phyloP scores from a whole-genome alignment of 345 rosid genomes.

The Eucalyptus caleyi region DNA sequence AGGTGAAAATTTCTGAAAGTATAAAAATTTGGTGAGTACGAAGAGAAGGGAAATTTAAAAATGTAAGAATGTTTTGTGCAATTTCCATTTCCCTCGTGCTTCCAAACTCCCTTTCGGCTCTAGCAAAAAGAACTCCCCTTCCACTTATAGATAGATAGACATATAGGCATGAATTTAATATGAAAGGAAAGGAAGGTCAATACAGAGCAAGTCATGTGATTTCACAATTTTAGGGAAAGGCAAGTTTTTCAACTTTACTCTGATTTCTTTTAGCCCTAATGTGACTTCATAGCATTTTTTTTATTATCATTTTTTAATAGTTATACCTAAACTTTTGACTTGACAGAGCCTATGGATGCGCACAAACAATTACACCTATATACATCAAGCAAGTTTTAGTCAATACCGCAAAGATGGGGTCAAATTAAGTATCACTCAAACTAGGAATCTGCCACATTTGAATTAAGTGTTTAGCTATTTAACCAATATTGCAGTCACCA shows the following conservation, averaged over 20 bases:
- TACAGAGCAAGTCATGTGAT: background rate
- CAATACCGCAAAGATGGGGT: rapidly evolving
- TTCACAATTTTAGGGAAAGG: background rate
- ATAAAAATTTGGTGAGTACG: background rate
- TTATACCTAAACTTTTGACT: background rate
- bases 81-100: background rate
- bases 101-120: background rate
- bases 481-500: background rate
- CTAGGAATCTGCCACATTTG: background rate
- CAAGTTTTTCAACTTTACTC: background rate
- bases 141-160: background rate
- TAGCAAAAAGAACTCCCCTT: background rate
- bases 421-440: background rate
- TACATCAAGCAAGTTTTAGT: background rate
- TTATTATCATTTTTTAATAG: background rate
- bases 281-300: background rate
- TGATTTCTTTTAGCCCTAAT: background rate
- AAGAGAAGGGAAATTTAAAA: background rate
- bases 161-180: background rate
- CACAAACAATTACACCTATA: background rate
- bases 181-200: background rate
- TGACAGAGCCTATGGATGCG: background rate
- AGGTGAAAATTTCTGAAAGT: background rate
- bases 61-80: background rate
- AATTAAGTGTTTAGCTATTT: background rate